phyloP scores from a whole-genome alignment of 441 rosid species.

The Daphne laureola region DNA sequence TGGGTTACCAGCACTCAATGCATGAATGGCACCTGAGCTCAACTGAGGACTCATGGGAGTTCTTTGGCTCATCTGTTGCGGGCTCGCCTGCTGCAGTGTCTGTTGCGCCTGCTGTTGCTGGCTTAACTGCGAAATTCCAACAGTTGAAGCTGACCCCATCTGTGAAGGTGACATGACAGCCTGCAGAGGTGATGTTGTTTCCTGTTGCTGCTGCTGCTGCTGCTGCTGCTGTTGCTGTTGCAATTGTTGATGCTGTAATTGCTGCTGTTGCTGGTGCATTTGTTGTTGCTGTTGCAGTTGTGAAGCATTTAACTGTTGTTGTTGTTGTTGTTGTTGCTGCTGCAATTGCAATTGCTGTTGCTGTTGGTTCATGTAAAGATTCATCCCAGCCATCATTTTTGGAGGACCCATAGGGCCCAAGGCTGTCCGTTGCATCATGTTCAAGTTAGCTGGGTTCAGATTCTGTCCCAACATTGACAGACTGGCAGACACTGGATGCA shows the following conservation, averaged over 20 bases:
- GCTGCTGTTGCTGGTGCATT: constrained; percentile 5
- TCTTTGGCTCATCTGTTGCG: constrained; percentile 86
- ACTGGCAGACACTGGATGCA: constrained; percentile 56
- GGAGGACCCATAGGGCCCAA: constrained; percentile 90
- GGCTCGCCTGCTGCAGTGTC: constrained; percentile 74
- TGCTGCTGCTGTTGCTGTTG: constrained; percentile 21
- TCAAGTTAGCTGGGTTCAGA: constrained; percentile 57
- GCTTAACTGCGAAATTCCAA: constrained; percentile 55
- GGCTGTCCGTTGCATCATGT: constrained; percentile 47
- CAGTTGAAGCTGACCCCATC: constrained; percentile 70
- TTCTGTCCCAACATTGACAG: constrained; percentile 58
- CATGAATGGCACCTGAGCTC: constrained; percentile 27
- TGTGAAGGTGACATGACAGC: constrained; percentile 75
- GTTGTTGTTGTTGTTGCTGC: constrained; percentile 29
- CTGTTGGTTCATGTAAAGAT: constrained; percentile 63
- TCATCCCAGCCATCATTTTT: constrained; percentile 67
- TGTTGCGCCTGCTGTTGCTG: constrained; percentile 54
- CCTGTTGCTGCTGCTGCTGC: constrained; percentile 39
- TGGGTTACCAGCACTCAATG: constrained; percentile 67
- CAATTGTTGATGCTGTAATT: constrained; percentile 6
- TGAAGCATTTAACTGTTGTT: constrained; percentile 19
- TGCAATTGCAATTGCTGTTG: constrained; percentile 33
- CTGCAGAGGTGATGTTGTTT: constrained; percentile 63
- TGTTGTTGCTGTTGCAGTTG: constrained; percentile 24
- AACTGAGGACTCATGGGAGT: constrained; percentile 97